phyloP scores from a whole-genome alignment of 805 yeast genomes.

The Candida alai region DNA sequence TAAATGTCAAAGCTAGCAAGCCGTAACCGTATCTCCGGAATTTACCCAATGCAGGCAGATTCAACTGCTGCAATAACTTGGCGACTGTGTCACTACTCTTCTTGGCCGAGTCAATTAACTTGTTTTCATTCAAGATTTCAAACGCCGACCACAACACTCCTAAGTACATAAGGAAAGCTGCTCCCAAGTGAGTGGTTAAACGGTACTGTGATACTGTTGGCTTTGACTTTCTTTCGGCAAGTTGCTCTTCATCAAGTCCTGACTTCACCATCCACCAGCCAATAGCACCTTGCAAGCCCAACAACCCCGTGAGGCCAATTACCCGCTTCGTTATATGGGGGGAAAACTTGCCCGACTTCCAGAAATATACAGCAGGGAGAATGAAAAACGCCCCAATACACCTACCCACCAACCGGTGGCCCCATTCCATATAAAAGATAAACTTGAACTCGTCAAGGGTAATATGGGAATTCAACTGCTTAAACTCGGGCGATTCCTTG shows the following conservation, averaged over 20 bases:
- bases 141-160: conserved; percentile 91
- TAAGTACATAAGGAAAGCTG: conserved; percentile 83
- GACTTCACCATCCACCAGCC: conserved; percentile 99
- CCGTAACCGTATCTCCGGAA: conserved; percentile 55
- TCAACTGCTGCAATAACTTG: conserved; percentile 52
- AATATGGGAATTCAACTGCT: conserved; percentile 82
- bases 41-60: conserved; percentile 54
- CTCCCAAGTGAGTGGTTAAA: conserved; percentile 88
- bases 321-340: conserved; percentile 63
- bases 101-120: conserved; percentile 48
- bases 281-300: conserved; percentile 91
- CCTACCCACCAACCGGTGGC: conserved; percentile 89
- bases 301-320: conserved; percentile 65
- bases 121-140: conserved; percentile 70
- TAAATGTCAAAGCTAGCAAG: conserved; percentile 65
- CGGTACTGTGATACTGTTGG: conserved; percentile 98
- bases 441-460: conserved; percentile 90
- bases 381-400: conserved; percentile 81
- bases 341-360: conserved; percentile 61
- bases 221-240: conserved; percentile 77
- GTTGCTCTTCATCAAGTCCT: conserved; percentile 78
- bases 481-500: conserved; percentile 84
- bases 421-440: conserved; percentile 97
- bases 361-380: conserved; percentile 81
- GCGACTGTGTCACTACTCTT: conserved; percentile 54